Base-by-base conservation (phyloP, 2,329 filamentous ascomycete genomes). In the Arthrobotrys sphaeroides region DNA sequence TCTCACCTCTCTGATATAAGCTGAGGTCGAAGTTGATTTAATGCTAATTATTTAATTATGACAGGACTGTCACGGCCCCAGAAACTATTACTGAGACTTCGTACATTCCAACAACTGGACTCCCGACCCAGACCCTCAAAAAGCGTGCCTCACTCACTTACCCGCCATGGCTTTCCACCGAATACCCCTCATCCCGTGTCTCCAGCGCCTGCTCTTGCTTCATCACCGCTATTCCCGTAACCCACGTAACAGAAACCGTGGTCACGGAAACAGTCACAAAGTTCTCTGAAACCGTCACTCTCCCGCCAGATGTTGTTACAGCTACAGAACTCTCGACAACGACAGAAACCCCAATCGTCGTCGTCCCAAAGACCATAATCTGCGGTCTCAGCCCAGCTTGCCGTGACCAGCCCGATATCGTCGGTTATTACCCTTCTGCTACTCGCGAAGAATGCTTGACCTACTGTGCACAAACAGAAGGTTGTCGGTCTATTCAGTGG, bases 171-270 rank as follows among this genome's bases (percentile, higher is more conserved):
- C 31, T 57, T 18, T 10, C 31, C 12, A 22, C 51, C 26, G 2
- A 20, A 12, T 57, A 57, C 18, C 26, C 33, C 24, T 31, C 51
- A n/a, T 16, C 31, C 10, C 31, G 51, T 38, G 16, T 57, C 51
- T 57, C 51, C 16, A 57, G 51, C 20, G 51, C 51, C 16, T 57
- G 51, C 33, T 57, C 51, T 31, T 57, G 51, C 16, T n/a, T 13
- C 28, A 57, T 57, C 20, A 40, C 16, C 2, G 16, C 31, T 26
- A 22, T 0, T 3, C 43, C 43, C 13, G n/a, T 20, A 28, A 24
- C 31, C 28, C 33, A 40, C 12, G 33, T 40, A 20, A 57, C 51
- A 4, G 40, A 40, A 9, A 57, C 51, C 33, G 22, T 40, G 40
- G 13, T 40, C 31, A 57, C 51, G 10, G 51, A 18, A 16, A 57